Conservation (phyloP, 129 eudicot species). For the Artemisia argyi region DNA sequence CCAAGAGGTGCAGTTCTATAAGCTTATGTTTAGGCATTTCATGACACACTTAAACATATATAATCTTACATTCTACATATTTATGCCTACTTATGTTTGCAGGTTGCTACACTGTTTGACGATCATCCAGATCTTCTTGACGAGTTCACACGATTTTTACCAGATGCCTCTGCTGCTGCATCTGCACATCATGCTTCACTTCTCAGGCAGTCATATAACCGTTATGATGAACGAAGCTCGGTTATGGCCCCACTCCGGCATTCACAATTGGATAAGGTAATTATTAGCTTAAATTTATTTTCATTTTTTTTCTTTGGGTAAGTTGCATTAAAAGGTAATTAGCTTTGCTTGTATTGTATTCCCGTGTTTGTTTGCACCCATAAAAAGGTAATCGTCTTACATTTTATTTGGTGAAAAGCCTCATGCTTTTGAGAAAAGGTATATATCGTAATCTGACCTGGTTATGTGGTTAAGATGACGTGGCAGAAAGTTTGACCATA, state of each 20-base stretch:
- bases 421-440: no score
- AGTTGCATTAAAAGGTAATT: no score
- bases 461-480: no score
- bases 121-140: slow-evolving; percentile 90
- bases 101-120: slow-evolving; percentile 87
- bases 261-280: slow-evolving; percentile 65
- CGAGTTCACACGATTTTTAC: slow-evolving; percentile 87
- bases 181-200: slow-evolving; percentile 62
- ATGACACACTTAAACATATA: not conserved
- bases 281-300: slow-evolving; percentile 19
- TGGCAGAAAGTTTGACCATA: no score
- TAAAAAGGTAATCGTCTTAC: no score
- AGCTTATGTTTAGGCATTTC: not conserved
- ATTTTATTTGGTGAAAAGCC: no score
- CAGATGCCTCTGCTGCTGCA: slow-evolving; percentile 81
- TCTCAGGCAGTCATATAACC: slow-evolving; percentile 49
- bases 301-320: not conserved
- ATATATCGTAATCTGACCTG: no score
- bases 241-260: slow-evolving; percentile 49
- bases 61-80: no score
- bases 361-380: no score
- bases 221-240: slow-evolving; percentile 69
- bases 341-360: no score
- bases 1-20: slow-evolving; percentile 58
- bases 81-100: slow-evolving; percentile 19